Evolutionary conservation across 331 rosid genomes (phyloP), one percentile per base, ranked within the genome.

Genomic region (Malus hybrid): DNA sequence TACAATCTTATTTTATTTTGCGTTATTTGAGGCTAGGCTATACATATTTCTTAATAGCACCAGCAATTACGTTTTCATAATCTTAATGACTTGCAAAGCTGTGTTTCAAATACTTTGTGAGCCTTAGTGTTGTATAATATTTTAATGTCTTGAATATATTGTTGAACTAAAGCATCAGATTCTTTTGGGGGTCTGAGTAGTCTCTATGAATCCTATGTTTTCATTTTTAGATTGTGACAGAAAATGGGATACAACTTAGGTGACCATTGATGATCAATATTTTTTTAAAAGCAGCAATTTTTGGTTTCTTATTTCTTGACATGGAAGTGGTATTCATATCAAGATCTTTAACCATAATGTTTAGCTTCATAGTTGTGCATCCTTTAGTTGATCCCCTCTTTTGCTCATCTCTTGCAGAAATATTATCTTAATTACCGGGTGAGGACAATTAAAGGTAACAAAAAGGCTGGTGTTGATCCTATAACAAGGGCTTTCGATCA

Each of bases 381-480:
- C 52, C 46, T 67, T 50, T 52, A 42, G 34, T 74, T 16, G 28
- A 62, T 73, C 62, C 6, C 32, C 42, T 78, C 14, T 42, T 76
- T 77, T 20, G 33, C 42, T 70, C 57, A 5, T 77, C 68, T 80
- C 75, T 42, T 10, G 48, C 48, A 42, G 48, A 42, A 42, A 42
- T 42, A 42, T 42, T 42, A 42, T 42, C 48, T 42, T 42, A 70
- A 75, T 11, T 78, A 71, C 79, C 89, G 85, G 79, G 12, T 48
- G 86, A 80, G 48, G 85, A 79, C 31, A 79, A 71, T 86, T 70
- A 86, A 75, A 84, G 79, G 27, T 18, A 87, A 78, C 69, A 92
- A 85, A 78, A 86, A 80, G 88, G 93, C 87, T n/a, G 99, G 99
- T 15, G 54, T 88, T 64, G 99, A 94, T 83, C 99, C 99, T 69